phyloP scores from a whole-genome alignment of 1,284 basidiomycete species.

The Trametes versicolor region DNA sequence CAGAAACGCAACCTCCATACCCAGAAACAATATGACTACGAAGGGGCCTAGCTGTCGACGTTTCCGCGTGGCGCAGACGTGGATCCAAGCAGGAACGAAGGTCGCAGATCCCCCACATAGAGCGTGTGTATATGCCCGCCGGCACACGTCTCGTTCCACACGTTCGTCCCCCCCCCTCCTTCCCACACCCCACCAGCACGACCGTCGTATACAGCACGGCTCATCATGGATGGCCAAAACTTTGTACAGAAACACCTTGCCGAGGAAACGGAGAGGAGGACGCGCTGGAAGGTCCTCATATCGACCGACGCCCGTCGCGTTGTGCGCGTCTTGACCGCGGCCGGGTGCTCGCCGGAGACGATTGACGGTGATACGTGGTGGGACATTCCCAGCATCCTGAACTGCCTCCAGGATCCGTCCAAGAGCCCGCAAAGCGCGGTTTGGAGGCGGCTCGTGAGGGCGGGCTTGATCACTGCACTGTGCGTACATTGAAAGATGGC shows the following conservation, averaged over 20 bases:
- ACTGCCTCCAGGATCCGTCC: not conserved
- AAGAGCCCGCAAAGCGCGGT: not conserved
- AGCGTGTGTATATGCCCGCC: too few species aligned
- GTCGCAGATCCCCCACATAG: not conserved
- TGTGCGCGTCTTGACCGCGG: not conserved
- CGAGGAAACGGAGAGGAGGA: not conserved
- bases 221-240: too few species aligned
- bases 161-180: too few species aligned
- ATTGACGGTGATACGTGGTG: slow-evolving; percentile 5
- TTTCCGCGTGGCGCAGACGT: not conserved
- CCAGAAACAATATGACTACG: not conserved
- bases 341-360: not conserved
- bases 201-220: too few species aligned
- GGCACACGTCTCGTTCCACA: too few species aligned
- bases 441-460: slow-evolving; percentile 3
- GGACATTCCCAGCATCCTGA: slow-evolving; percentile 3
- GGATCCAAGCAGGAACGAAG: not conserved
- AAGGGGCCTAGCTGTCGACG: too few species aligned
- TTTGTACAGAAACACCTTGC: not conserved
- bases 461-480: slow-evolving; percentile 7
- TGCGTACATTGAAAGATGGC: not conserved
- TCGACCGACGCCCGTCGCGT: not conserved
- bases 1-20: not conserved
- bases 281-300: not conserved
- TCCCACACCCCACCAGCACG: too few species aligned